Evolutionary conservation across 306 rosid genomes (phyloP), one percentile per base, ranked within the genome.

Genomic region (Carpinus viminea): DNA sequence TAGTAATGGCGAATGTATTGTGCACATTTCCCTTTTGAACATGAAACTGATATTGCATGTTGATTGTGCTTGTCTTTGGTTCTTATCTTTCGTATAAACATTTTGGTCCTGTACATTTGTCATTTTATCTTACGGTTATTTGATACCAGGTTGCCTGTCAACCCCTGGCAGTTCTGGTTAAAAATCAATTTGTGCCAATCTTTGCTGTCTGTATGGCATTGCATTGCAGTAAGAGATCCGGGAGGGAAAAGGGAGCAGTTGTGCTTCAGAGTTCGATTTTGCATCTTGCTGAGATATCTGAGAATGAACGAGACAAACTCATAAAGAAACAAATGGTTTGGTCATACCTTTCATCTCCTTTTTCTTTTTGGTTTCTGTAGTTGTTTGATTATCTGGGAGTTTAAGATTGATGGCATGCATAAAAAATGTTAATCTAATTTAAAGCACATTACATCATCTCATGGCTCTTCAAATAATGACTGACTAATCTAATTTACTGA

Each of bases 241-340:
- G 80, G 59, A 79, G 89, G 57, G 95, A 88, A 80, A 89, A 80
- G 83, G 97, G 93, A 62, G 86, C 89, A 12, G 66, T 11, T 57
- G 93, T 86, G 72, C 97, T 94, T 83, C 97, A 89, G 87, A 87
- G 89, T 87, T 89, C 90, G 43, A 78, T 94, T 83, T 88, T 90
- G 81, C 84, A 82, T 43, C 88, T 89, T 82, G 94, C 92, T 73
- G 88, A 80, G 82, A 88, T 94, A 77, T 84, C 98, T 34, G 97
- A 92, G 85, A 81, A 56, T 77, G 97, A 90, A 78, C 87, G 96
- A 53, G 98, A 94, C 85, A 80, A 80, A 71, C 93, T 94, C 74
- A 92, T 94, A 86, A 92, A 92, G 88, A 86, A 84, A 84, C 89
- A 94, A 81, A 85, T 92, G 98, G 98, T 94, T 72, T 74, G 86